phyloP scores from a whole-genome alignment of 371 early-diverging fungal genomes.

The Mortierella sp. region DNA sequence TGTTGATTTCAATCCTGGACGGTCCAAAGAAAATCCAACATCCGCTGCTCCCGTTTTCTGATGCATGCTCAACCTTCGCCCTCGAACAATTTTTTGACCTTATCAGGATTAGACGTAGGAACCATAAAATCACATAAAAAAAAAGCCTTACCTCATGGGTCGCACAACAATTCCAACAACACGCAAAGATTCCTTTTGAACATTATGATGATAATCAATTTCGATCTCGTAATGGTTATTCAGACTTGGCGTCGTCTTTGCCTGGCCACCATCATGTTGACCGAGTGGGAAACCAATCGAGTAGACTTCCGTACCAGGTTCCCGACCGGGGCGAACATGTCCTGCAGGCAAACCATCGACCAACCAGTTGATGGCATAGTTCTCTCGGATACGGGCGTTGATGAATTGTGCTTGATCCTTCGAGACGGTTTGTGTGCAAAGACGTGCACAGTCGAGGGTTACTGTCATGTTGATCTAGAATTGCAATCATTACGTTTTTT shows the following conservation, averaged over 20 bases:
- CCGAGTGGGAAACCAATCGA: constrained; percentile 88
- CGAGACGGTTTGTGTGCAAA: constrained; percentile 67
- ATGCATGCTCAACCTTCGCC: no score
- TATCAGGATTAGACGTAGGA: no score
- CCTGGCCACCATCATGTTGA: constrained; percentile 8
- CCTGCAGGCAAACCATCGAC: constrained; percentile 97
- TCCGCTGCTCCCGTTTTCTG: no score
- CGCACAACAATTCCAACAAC: constrained; percentile 91
- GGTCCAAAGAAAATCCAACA: no score
- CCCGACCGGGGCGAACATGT: constrained; percentile 69
- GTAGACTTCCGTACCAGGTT: constrained; percentile 71
- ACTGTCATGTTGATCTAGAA: constrained; percentile 71
- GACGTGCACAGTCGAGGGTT: constrained; percentile 67
- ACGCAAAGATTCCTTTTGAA: constrained; percentile 72
- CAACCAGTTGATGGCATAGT: constrained; percentile 86
- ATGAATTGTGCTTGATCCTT: constrained; percentile 83
- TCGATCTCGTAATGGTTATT: constrained; percentile 93
- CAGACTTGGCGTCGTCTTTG: constrained; percentile 51
- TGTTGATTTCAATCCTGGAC: no score
- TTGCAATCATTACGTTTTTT: no score
- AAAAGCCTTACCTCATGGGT: constrained; percentile 69
- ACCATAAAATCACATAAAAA: background rate
- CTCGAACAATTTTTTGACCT: background rate
- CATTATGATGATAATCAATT: constrained; percentile 81
- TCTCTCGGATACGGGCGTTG: constrained; percentile 84